Percentiles rank a stretch among this genome's conserved stretches.
Conservation (phyloP, 441 rosid species). For the Gossypium lobatum region DNA sequence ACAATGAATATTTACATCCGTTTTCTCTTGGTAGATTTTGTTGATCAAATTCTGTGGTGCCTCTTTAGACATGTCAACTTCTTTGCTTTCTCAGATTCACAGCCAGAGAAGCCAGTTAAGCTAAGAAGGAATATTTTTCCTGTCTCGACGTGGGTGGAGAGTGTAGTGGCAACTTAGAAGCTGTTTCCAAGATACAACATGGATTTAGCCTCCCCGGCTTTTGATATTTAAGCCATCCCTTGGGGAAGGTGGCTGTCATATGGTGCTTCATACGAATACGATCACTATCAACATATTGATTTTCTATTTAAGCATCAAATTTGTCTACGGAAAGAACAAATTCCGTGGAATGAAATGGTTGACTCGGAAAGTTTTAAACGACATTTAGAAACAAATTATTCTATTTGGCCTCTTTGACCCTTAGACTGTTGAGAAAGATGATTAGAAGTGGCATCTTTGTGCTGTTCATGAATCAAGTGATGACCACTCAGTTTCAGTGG, state of each 20-base stretch:
- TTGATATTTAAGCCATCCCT: constrained; percentile 13
- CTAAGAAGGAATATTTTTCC: constrained; percentile 18
- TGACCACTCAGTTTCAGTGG: neutral
- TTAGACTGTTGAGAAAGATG: neutral
- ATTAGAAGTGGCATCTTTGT: neutral
- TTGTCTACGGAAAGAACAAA: neutral
- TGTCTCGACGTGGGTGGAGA: neutral
- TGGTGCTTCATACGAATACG: neutral
- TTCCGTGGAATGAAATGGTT: constrained; percentile 8
- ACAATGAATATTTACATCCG: neutral
- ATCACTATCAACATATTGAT: neutral
- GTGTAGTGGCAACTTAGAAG: constrained; percentile 7
- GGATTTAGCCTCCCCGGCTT: neutral
- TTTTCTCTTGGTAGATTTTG: constrained; percentile 1
- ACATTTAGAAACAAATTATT: constrained; percentile 15
- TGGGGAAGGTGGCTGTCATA: no score
- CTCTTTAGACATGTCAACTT: constrained; percentile 11
- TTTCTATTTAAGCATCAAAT: neutral
- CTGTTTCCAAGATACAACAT: constrained; percentile 3
- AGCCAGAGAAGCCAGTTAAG: constrained; percentile 14
- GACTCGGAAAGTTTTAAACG: constrained; percentile 5
- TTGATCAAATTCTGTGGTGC: constrained; percentile 13
- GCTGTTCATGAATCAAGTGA: neutral
- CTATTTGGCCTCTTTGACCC: neutral
- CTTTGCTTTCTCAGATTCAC: constrained; percentile 33